These are phyloP conservation scores for Leishmania mexicana DNA, from an alignment of 208 protist species.

Conservation along the genomic window DNA sequence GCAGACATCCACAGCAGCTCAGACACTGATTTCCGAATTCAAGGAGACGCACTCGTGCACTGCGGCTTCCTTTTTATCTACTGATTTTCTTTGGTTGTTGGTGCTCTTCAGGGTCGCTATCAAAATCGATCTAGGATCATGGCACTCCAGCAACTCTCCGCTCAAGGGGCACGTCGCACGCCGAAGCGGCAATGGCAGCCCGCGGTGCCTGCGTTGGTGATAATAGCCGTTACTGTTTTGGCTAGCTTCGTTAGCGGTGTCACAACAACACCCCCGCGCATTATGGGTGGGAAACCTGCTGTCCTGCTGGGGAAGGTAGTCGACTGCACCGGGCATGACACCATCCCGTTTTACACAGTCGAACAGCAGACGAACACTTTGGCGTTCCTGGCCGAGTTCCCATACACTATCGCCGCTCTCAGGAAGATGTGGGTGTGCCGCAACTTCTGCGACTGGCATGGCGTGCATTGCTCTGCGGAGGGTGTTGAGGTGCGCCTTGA, in stretches of 20 bases:
- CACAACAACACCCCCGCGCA: not conserved
- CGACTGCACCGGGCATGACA: not conserved
- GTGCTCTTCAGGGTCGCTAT: not conserved
- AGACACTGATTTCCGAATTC: not conserved
- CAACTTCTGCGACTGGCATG: constrained; percentile 8
- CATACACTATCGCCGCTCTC: not conserved
- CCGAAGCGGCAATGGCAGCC: not conserved
- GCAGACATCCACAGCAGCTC: not conserved
- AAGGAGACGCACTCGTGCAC: not conserved
- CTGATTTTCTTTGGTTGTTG: not conserved
- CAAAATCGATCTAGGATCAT: not conserved
- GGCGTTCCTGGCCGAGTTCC: not conserved
- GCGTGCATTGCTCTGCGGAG: not conserved
- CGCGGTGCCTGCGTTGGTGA: not conserved
- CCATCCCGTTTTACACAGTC: not conserved
- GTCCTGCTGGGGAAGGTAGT: not conserved
- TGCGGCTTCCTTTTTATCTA: no score
- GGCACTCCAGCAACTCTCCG: not conserved
- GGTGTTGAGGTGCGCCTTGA: constrained; percentile 1
- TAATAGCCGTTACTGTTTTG: not conserved
- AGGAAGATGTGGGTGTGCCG: not conserved
- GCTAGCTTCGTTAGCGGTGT: not conserved
- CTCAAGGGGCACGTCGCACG: not conserved
- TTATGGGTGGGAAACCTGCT: not conserved
- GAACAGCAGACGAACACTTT: not conserved